Evolutionary conservation across 2,329 filamentous ascomycete genomes (phyloP).

Genomic region (Diplocarpon rosae): DNA sequence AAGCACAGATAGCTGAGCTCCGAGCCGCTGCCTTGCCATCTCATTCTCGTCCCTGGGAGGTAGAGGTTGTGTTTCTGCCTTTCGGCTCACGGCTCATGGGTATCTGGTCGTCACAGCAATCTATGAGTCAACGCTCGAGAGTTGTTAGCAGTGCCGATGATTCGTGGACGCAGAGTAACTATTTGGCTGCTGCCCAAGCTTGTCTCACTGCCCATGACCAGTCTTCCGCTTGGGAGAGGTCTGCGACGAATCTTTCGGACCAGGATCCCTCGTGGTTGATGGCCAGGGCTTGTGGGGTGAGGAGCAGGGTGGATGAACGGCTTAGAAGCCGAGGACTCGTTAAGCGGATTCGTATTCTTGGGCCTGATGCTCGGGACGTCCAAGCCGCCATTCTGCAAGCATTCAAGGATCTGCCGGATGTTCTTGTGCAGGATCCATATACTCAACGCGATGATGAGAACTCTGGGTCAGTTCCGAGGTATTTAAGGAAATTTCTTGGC

Average conservation of each 20-base stretch:
- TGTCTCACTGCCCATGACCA: conserved; percentile 18
- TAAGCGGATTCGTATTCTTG: conserved; percentile 48
- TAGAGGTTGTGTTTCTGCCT: conserved; percentile 67
- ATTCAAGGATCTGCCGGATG: conserved; percentile 46
- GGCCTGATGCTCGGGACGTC: conserved; percentile 56
- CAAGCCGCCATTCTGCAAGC: conserved; percentile 50
- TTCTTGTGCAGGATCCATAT: conserved; percentile 21
- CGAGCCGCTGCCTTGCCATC: conserved; percentile 40
- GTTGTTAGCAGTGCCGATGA: conserved; percentile 33
- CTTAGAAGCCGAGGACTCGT: conserved; percentile 65
- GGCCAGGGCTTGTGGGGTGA: conserved; percentile 55
- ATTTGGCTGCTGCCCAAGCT: conserved; percentile 21
- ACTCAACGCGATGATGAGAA: conserved; percentile 13
- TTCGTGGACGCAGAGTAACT: conserved; percentile 30
- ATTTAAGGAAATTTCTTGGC: conserved; percentile 31
- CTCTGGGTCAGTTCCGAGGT: conserved; percentile 11
- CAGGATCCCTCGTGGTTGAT: conserved; percentile 33
- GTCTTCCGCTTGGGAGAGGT: conserved; percentile 21
- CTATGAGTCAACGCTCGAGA: conserved; percentile 26
- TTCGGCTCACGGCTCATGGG: conserved; percentile 46
- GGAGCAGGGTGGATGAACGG: conserved; percentile 54
- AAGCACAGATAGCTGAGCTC: conserved; percentile 28
- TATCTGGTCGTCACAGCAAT: conserved; percentile 38
- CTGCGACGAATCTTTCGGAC: conserved; percentile 11
- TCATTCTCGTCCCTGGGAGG: conserved; percentile 52